A percentile compares a stretch with the other conserved stretches of the same genome.
These are phyloP conservation scores for Xerocomellus chrysenteron DNA, from an alignment of 768 basidiomycete genomes.

Conservation along the genomic window DNA sequence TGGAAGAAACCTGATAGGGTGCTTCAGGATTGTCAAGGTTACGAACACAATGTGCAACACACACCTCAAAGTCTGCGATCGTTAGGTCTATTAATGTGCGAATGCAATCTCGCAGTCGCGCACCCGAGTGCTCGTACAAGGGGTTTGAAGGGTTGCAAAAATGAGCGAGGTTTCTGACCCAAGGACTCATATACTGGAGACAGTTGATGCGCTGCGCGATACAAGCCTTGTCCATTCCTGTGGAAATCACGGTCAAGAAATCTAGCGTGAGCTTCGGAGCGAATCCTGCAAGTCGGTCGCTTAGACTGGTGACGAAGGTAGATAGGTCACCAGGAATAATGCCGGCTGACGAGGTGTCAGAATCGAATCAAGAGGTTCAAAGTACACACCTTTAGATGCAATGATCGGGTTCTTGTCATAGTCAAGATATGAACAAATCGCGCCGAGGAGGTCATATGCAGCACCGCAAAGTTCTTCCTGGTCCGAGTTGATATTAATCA, in stretches of 20 bases:
- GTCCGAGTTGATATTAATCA: slow-evolving; percentile 71
- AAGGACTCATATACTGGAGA: slow-evolving; percentile 82
- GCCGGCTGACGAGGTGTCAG: slow-evolving; percentile 44
- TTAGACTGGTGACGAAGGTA: slow-evolving; percentile 62
- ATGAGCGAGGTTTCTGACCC: slow-evolving; percentile 76
- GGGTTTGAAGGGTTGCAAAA: slow-evolving; percentile 69
- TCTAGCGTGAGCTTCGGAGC: slow-evolving; percentile 86
- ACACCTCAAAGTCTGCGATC: slow-evolving; percentile 71
- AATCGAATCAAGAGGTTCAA: neutral
- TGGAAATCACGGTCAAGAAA: slow-evolving; percentile 82
- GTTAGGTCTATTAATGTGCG: slow-evolving; percentile 78
- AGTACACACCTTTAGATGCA: slow-evolving; percentile 57
- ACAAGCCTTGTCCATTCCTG: slow-evolving; percentile 51
- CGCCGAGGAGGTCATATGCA: slow-evolving; percentile 76
- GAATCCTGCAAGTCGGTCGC: slow-evolving; percentile 68
- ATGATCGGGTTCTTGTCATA: slow-evolving; percentile 72
- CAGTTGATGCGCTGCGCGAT: slow-evolving; percentile 63
- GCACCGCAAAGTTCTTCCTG: slow-evolving; percentile 78
- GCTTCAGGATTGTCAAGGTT: slow-evolving; percentile 1
- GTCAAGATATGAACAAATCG: slow-evolving; percentile 74
- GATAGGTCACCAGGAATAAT: slow-evolving; percentile 68
- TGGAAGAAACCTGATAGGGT: slow-evolving; percentile 53
- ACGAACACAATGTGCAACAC: slow-evolving; percentile 6
- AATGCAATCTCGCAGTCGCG: slow-evolving; percentile 76
- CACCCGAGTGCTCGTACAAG: slow-evolving; percentile 71